Percentiles rank a stretch among this genome's conserved stretches.
phyloP scores from a whole-genome alignment of 2,329 filamentous ascomycete species.

The Paramyrothecium sp. region DNA sequence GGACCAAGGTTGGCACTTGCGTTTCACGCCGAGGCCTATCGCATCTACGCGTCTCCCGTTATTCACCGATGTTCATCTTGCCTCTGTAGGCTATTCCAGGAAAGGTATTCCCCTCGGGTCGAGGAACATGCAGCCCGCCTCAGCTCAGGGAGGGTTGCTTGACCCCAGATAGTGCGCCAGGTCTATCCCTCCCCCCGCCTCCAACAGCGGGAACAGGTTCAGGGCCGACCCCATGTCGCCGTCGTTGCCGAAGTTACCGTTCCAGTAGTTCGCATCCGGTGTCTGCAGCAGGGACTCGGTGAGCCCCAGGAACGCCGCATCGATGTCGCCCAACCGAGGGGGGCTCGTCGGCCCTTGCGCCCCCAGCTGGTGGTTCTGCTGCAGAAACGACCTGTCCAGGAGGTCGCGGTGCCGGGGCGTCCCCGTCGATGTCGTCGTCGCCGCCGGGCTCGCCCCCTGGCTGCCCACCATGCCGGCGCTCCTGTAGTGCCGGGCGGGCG shows the following conservation, averaged over 20 bases:
- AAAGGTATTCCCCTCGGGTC: no score
- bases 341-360: slow-evolving; percentile 20
- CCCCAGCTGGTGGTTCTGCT: slow-evolving; percentile 20
- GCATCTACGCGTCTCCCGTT: background rate
- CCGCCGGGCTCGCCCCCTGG: slow-evolving; percentile 11
- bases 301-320: slow-evolving; percentile 36
- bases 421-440: slow-evolving; percentile 2
- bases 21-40: no score
- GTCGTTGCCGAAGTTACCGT: slow-evolving; percentile 33
- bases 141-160: background rate
- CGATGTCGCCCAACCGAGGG: slow-evolving; percentile 31
- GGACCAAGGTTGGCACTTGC: background rate
- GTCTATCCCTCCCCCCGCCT: slow-evolving; percentile 52
- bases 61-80: no score
- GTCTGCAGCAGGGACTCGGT: slow-evolving; percentile 36
- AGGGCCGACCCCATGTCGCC: slow-evolving; percentile 42
- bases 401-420: slow-evolving; percentile 16
- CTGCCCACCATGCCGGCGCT: background rate
- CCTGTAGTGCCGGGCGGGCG: slow-evolving; percentile 2
- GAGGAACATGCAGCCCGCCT: no score
- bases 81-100: no score
- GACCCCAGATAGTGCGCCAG: slow-evolving; percentile 35
- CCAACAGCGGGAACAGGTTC: slow-evolving; percentile 51
- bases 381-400: slow-evolving; percentile 21
- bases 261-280: slow-evolving; percentile 39